phyloP scores from a whole-genome alignment of 75 land plant genomes.

The Picea sitchensis region DNA sequence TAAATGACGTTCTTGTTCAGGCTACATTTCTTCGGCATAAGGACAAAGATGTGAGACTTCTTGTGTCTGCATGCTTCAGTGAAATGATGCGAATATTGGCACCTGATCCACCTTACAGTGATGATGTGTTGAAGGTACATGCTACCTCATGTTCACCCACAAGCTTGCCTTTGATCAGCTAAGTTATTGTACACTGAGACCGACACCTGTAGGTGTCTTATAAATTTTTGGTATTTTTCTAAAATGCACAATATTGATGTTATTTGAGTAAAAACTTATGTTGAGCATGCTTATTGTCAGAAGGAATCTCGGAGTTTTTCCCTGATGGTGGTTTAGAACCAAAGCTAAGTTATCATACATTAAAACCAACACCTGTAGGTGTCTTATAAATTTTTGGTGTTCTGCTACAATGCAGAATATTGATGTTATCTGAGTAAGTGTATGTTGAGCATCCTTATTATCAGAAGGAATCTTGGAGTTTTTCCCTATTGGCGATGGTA shows the following conservation, averaged over 20 bases:
- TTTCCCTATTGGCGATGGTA: background rate
- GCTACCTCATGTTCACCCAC: background rate
- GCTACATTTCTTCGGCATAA: constrained; percentile 49
- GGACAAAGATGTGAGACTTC: constrained; percentile 84
- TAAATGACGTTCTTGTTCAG: constrained; percentile 50
- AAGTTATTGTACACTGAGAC: background rate
- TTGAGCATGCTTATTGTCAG: background rate
- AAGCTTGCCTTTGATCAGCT: background rate
- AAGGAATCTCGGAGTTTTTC: background rate
- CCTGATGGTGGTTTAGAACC: background rate
- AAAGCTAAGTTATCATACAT: background rate
- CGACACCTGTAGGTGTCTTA: background rate
- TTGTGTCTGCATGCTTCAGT: constrained; percentile 71
- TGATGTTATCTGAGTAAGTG: background rate
- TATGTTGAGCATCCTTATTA: background rate
- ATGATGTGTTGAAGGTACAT: constrained; percentile 68
- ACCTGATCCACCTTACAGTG: constrained; percentile 83
- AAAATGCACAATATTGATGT: background rate
- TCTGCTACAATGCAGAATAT: background rate
- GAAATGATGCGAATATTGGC: constrained; percentile 87
- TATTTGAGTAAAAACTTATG: background rate
- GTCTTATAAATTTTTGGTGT: background rate
- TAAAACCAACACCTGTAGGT: background rate
- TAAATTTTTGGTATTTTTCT: no score
- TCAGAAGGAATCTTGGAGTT: background rate